Conservation (phyloP, 2,329 filamentous ascomycete species). For the Arthrobotrys conoides region DNA sequence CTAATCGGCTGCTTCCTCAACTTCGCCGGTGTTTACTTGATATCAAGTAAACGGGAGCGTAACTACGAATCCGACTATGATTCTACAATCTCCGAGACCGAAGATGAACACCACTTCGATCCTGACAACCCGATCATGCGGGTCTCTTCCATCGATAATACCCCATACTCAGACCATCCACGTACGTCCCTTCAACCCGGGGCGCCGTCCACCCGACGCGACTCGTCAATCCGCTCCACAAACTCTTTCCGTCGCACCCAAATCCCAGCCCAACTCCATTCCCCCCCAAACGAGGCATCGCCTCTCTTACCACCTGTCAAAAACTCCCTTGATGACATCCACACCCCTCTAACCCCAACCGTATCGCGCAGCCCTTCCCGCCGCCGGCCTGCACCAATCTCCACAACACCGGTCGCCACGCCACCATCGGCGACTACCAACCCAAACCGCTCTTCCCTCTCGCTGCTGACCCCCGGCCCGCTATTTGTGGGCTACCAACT, state of each 20-base stretch:
- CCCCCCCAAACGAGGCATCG: constrained; percentile 40
- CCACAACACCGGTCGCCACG: constrained; percentile 41
- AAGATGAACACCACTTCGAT: constrained; percentile 50
- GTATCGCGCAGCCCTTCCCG: constrained; percentile 47
- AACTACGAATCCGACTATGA: constrained; percentile 75
- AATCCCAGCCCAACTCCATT: constrained; percentile 34
- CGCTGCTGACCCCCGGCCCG: constrained; percentile 62
- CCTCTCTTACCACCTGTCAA: constrained; percentile 54
- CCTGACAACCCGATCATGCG: constrained; percentile 45
- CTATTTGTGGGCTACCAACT: constrained; percentile 63
- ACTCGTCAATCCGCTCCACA: constrained; percentile 31
- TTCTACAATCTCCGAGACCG: constrained; percentile 52
- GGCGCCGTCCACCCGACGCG: constrained; percentile 22
- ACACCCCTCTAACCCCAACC: constrained; percentile 41
- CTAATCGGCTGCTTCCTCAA: constrained; percentile 90
- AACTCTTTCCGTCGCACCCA: constrained; percentile 13
- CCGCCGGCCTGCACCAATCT: constrained; percentile 42
- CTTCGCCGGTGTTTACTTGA: constrained; percentile 96
- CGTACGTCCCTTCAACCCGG: constrained; percentile 33
- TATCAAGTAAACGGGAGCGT: constrained; percentile 83
- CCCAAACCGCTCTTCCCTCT: constrained; percentile 48
- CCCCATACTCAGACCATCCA: constrained; percentile 44
- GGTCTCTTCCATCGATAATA: constrained; percentile 30
- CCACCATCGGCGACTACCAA: constrained; percentile 42
- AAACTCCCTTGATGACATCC: constrained; percentile 41